Percentiles rank a stretch among this genome's conserved stretches.
phyloP scores from a whole-genome alignment of 2,329 filamentous ascomycete species.

The Xylaria sp. region DNA sequence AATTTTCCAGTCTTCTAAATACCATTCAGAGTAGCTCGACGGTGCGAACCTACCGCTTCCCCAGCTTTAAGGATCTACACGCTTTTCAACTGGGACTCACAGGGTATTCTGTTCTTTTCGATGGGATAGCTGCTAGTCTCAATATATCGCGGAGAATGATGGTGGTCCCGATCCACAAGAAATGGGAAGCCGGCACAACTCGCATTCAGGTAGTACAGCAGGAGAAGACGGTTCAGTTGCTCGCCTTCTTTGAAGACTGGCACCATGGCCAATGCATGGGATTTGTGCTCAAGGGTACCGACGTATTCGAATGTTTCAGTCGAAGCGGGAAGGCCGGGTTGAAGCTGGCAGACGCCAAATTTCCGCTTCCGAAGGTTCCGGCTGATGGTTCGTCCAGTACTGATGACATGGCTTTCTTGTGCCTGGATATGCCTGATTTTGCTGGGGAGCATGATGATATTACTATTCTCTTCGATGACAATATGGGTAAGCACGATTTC shows the following conservation, averaged over 20 bases:
- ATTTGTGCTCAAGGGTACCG: constrained; percentile 85
- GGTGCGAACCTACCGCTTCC: constrained; percentile 77
- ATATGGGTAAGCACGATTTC: constrained; percentile 70
- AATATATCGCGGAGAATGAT: constrained; percentile 85
- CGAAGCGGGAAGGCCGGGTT: constrained; percentile 75
- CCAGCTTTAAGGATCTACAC: constrained; percentile 76
- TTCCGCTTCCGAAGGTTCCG: constrained; percentile 77
- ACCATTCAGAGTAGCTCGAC: constrained; percentile 67
- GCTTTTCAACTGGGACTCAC: constrained; percentile 82
- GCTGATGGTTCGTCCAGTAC: constrained; percentile 62
- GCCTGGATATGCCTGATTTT: constrained; percentile 87
- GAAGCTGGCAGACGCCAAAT: constrained; percentile 89
- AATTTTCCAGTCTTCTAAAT: constrained; percentile 71
- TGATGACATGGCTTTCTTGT: constrained; percentile 79
- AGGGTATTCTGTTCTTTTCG: constrained; percentile 80
- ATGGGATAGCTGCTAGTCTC: constrained; percentile 77
- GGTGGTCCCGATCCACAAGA: constrained; percentile 94
- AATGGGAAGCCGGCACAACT: constrained; percentile 86
- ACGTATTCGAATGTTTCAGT: constrained; percentile 78
- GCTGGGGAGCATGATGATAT: constrained; percentile 95
- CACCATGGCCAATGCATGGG: constrained; percentile 89
- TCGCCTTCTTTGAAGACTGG: constrained; percentile 91
- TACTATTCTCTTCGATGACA: constrained; percentile 82
- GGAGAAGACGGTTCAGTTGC: constrained; percentile 78
- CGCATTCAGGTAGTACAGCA: constrained; percentile 83